Evolutionary conservation across 805 yeast species (phyloP).

Genomic region (Kodamaea jinghongensis): DNA sequence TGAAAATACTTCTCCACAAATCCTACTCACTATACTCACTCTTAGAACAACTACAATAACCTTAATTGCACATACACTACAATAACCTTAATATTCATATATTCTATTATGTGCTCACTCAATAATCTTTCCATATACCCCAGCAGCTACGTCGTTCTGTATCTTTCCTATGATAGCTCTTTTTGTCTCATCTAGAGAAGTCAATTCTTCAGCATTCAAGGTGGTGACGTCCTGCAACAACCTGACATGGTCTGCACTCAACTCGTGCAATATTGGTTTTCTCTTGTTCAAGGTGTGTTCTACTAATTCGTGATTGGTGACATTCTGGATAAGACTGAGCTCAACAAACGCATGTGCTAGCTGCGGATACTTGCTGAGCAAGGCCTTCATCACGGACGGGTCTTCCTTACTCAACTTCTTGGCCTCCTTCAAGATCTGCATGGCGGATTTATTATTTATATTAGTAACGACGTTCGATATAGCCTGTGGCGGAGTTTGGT

Average conservation of each 20-base stretch:
- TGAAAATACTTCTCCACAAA: no score
- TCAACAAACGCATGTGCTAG: slow-evolving; percentile 81
- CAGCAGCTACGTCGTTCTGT: slow-evolving; percentile 5
- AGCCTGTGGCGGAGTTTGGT: slow-evolving; percentile 36
- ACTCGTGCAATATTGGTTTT: slow-evolving; percentile 26
- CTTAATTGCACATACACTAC: no score
- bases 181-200: slow-evolving; percentile 23
- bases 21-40: no score
- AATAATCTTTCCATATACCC: slow-evolving; percentile 8
- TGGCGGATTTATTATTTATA: slow-evolving; percentile 23
- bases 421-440: slow-evolving; percentile 45
- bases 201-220: slow-evolving; percentile 30
- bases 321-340: slow-evolving; percentile 42
- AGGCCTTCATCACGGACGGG: slow-evolving; percentile 55
- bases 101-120: no score
- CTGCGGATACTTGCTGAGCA: slow-evolving; percentile 75
- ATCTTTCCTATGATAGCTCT: slow-evolving; percentile 13
- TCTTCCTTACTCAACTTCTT: slow-evolving; percentile 55
- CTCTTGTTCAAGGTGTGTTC: slow-evolving; percentile 35
- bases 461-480: slow-evolving; percentile 19
- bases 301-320: slow-evolving; percentile 34
- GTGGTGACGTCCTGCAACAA: slow-evolving; percentile 28
- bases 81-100: no score
- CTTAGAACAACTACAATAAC: no score
- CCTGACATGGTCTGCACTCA: slow-evolving; percentile 33